Conservation (phyloP, 352 stramenopile genomes). For the Phytophthora quininea region DNA sequence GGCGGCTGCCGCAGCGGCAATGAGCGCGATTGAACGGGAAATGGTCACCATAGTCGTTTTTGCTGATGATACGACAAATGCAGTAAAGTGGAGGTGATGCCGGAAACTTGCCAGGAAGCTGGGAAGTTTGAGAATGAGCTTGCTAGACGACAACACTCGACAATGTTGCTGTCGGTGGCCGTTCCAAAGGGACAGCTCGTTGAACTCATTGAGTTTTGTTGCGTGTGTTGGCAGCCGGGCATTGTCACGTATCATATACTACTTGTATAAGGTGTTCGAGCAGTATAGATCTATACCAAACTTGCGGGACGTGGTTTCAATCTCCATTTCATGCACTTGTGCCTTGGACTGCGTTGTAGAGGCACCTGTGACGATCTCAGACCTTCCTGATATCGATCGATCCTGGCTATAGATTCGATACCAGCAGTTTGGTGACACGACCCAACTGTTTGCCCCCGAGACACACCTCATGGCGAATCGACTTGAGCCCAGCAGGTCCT, state of each 20-base stretch:
- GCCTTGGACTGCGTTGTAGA: no score
- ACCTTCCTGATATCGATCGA: no score
- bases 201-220: no score
- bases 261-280: neutral
- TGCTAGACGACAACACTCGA: neutral
- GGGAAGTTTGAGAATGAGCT: constrained; percentile 16
- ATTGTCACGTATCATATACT: no score
- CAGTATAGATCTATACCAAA: neutral
- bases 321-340: no score
- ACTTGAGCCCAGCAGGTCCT: no score
- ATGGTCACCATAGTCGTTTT: constrained; percentile 2
- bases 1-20: constrained; percentile 5
- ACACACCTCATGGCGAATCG: no score
- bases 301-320: no score
- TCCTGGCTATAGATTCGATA: neutral
- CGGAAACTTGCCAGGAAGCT: constrained; percentile 7
- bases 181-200: neutral
- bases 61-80: neutral
- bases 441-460: neutral
- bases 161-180: neutral
- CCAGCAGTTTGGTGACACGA: neutral
- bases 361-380: no score
- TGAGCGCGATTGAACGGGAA: constrained; percentile 4
- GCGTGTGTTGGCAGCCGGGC: no score
- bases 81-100: neutral